Base-by-base conservation (phyloP, 805 yeast species). In the Teunomyces lycoperdinae region DNA sequence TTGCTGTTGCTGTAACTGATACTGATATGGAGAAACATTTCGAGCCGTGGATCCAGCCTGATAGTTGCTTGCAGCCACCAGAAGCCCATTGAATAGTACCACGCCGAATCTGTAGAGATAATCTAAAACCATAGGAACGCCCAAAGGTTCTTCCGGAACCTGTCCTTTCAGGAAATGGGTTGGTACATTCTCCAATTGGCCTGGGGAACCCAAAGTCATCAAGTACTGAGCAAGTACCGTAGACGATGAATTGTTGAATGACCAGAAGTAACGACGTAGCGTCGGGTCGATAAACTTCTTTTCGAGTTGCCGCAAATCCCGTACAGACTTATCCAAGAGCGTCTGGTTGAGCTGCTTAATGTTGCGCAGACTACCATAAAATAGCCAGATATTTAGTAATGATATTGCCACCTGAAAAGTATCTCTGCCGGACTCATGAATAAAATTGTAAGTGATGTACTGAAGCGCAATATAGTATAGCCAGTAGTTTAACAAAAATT, bases 401-500 rank as follows among this genome's bases (percentile, higher is more conserved):
- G 41, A 26, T 9, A 38, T 11, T 9, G 16, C 27, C 8, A 50
- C 7, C 38, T 43, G 38, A 29, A 47, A 9, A 11, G 42, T 30
- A 27, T 31, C 42, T 5, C 41, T 13, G 3, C 29, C 30, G 3
- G 40, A 32, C 16, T 33, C 40, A 17, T 35, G 29, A 27, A 17
- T 26, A 11, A 43, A 43, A 9, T 14, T 29, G 27, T 24, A 14
- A 11, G 40, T 14, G 24, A 43, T 13, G 26, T 43, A 43, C 13
- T 31, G 33, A 26, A 49, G n/a, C 2, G 47, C 44, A 20, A 47
- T 32, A 41, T 47, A 53, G 46, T 53, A 53, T 16, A 49, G n/a
- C 57, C 57, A 53, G 42, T 53, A 53, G 50, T 53, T 53, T 29
- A 53, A 39, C 32, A 53, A 44, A 27, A 50, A 53, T 43, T 43